A percentile compares a stretch with the other conserved stretches of the same genome.
Conservation (phyloP, 495 filamentous ascomycete species). For the Penicillium dipodomyicola region DNA sequence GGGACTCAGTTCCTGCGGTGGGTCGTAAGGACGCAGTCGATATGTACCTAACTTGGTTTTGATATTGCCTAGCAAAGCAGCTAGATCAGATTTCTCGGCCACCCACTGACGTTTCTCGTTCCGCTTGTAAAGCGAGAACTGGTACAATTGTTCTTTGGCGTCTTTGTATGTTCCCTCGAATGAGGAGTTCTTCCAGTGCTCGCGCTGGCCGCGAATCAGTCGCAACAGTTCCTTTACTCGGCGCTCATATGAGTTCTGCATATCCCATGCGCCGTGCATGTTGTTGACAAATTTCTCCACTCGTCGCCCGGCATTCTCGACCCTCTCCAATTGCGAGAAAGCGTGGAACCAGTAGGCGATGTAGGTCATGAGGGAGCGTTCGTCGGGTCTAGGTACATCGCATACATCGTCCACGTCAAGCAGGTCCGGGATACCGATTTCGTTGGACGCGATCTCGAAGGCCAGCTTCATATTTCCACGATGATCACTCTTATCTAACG, state of each 20-base stretch:
- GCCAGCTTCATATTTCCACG: constrained; percentile 96
- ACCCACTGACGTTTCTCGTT: constrained; percentile 92
- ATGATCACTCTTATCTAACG: constrained; percentile 90
- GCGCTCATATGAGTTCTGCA: constrained; percentile 93
- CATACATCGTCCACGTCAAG: constrained; percentile 98
- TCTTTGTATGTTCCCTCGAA: constrained; percentile 93
- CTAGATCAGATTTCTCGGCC: constrained; percentile 92
- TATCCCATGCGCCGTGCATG: constrained; percentile 99
- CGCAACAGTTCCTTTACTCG: constrained; percentile 78
- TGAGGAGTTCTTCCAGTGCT: constrained; percentile 70
- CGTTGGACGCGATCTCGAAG: constrained; percentile 91
- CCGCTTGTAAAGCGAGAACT: constrained; percentile 84
- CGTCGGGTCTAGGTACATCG: constrained; percentile 92
- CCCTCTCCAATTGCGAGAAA: constrained; percentile 95
- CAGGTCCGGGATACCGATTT: constrained; percentile 94
- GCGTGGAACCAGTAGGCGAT: constrained; percentile 99
- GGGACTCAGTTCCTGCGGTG: constrained; percentile 73
- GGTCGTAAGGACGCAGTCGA: constrained; percentile 83
- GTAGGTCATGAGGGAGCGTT: constrained; percentile 97
- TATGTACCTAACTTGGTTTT: constrained; percentile 98
- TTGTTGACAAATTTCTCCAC: constrained; percentile 98
- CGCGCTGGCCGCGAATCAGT: constrained; percentile 67
- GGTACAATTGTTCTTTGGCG: constrained; percentile 77
- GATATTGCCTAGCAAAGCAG: constrained; percentile 93
- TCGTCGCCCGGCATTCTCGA: constrained; percentile 92